A percentile compares a stretch with the other conserved stretches of the same genome.
These are phyloP conservation scores for Tolypocladium tundrense DNA, from an alignment of 2,329 filamentous ascomycete genomes.

Conservation along the genomic window DNA sequence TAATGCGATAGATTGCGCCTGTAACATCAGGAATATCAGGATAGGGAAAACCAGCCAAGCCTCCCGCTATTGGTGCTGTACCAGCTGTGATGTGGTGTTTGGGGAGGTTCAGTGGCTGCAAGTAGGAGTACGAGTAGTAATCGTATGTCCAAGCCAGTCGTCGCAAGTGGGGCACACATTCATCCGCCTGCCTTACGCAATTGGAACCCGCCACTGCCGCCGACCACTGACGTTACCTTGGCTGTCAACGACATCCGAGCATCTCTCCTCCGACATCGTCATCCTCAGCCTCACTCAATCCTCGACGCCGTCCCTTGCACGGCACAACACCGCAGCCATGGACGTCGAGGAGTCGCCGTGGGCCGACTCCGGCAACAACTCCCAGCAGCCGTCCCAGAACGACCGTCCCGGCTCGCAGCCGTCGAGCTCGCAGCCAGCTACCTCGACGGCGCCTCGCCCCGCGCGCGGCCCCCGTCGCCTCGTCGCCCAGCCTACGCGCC, in stretches of 20 bases:
- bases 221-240: background rate
- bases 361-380: conserved; percentile 33
- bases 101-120: background rate
- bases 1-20: background rate
- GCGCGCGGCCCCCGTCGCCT: conserved; percentile 49
- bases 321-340: conserved; percentile 21
- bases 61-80: background rate
- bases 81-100: background rate
- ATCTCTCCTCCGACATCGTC: conserved; percentile 1
- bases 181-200: background rate
- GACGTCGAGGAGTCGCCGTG: conserved; percentile 44
- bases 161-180: background rate
- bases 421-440: conserved; percentile 19
- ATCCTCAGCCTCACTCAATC: background rate
- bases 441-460: conserved; percentile 25
- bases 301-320: background rate
- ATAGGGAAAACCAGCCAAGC: background rate
- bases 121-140: no score
- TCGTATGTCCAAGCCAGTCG: background rate
- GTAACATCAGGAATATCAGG: background rate
- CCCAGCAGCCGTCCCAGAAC: conserved; percentile 19
- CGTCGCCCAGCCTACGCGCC: conserved; percentile 64
- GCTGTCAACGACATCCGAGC: background rate
- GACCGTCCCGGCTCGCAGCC: conserved; percentile 19
- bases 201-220: background rate